phyloP scores from a whole-genome alignment of 1,139 yeast species.

The Kazachstania sp. region DNA sequence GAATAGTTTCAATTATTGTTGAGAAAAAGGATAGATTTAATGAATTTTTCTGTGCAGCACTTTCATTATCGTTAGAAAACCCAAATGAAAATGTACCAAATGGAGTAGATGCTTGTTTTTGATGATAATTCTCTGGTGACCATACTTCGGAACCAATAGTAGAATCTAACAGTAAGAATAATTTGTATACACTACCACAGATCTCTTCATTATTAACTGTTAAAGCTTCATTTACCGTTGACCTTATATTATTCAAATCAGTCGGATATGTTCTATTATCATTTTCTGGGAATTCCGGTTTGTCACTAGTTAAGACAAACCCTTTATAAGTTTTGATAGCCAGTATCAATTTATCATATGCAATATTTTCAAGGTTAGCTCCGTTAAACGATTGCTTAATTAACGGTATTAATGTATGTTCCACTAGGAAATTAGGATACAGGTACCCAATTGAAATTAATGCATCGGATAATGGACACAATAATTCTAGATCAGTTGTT shows the following conservation, averaged over 20 bases:
- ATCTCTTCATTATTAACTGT: conserved; percentile 66
- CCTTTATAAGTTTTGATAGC: conserved; percentile 65
- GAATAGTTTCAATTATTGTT: conserved; percentile 56
- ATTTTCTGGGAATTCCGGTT: conserved; percentile 72
- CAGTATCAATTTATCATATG: conserved; percentile 63
- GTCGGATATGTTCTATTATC: conserved; percentile 37
- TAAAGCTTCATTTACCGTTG: conserved; percentile 32
- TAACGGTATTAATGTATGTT: conserved; percentile 58
- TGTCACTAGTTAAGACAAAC: conserved; percentile 54
- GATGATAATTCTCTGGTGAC: conserved; percentile 29
- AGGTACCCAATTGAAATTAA: conserved; percentile 70
- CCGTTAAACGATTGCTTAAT: conserved; percentile 51
- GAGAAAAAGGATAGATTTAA: conserved; percentile 53
- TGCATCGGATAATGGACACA: conserved; percentile 60
- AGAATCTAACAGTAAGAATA: conserved; percentile 53
- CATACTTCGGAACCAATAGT: conserved; percentile 44
- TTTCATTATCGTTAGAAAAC: conserved; percentile 33
- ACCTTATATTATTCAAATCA: conserved; percentile 26
- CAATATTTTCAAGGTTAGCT: conserved; percentile 47
- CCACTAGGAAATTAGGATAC: conserved; percentile 71
- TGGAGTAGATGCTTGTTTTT: conserved; percentile 30
- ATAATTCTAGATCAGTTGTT: conserved; percentile 50
- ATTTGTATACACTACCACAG: conserved; percentile 49
- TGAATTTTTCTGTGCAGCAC: conserved; percentile 18
- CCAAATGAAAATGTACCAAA: conserved; percentile 41